Percentiles rank a stretch among this genome's conserved stretches.
Evolutionary conservation across 345 rosid species (phyloP).

Genomic region (Clarkia xantiana): DNA sequence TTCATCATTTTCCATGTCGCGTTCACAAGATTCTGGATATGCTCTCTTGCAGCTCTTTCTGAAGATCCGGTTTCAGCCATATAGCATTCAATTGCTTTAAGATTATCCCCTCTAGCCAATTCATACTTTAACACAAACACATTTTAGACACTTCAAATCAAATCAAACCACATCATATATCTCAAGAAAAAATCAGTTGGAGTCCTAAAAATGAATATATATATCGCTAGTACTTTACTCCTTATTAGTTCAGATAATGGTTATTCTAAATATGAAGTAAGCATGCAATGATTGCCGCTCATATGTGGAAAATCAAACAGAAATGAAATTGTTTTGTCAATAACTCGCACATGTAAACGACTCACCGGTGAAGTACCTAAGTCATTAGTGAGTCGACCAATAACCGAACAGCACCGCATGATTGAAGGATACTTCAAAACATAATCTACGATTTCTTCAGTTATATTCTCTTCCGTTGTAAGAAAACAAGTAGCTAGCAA

Average conservation of each 20-base stretch:
- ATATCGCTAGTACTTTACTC: too few species aligned
- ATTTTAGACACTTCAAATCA: background rate
- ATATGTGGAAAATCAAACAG: background rate
- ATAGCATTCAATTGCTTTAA: conserved; percentile 6
- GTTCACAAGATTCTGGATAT: background rate
- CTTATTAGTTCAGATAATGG: too few species aligned
- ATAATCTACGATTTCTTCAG: conserved; percentile 4
- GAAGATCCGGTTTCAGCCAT: conserved; percentile 8
- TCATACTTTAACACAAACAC: background rate
- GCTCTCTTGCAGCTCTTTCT: conserved; percentile 7
- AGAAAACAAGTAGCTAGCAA: background rate
- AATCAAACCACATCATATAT: background rate
- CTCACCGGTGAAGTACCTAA: conserved; percentile 10
- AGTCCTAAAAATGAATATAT: too few species aligned
- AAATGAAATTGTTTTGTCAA: background rate
- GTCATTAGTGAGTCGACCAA: conserved; percentile 10
- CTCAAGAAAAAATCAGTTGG: background rate
- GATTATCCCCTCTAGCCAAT: conserved; percentile 5
- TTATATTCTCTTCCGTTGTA: background rate
- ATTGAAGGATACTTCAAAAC: background rate
- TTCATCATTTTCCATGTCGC: conserved; percentile 9
- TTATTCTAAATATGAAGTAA: too few species aligned
- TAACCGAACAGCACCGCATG: background rate
- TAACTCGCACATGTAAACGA: background rate
- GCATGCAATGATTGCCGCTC: too few species aligned